These are phyloP conservation scores for Cercophora scortea DNA, from an alignment of 495 filamentous ascomycete genomes.

Conservation along the genomic window DNA sequence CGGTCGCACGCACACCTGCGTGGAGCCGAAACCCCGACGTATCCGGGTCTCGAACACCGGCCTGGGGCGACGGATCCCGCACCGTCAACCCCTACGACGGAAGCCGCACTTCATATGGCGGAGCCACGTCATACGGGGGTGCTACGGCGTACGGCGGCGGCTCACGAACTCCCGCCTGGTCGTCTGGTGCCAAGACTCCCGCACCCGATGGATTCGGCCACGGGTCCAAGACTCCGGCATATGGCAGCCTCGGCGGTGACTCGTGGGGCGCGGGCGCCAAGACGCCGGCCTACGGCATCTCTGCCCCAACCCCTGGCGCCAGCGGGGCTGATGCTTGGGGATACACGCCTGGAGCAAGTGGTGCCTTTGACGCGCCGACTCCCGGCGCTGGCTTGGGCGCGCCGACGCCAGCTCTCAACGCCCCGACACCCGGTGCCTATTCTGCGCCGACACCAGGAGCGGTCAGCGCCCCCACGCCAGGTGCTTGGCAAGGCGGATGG, in stretches of 20 bases:
- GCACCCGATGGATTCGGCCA: constrained; percentile 57
- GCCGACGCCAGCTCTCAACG: constrained; percentile 65
- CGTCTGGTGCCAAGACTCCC: constrained; percentile 48
- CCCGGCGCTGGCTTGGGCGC: constrained; percentile 62
- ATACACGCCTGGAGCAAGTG: constrained; percentile 47
- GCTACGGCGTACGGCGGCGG: constrained; percentile 52
- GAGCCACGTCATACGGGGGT: constrained; percentile 49
- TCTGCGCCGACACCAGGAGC: constrained; percentile 63
- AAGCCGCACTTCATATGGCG: constrained; percentile 62
- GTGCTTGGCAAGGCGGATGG: constrained; percentile 40
- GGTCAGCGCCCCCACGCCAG: constrained; percentile 48
- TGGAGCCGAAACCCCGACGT: constrained; percentile 47
- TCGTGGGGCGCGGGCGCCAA: constrained; percentile 67
- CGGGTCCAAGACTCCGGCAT: constrained; percentile 66
- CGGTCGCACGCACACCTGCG: constrained; percentile 54
- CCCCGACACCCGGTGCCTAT: constrained; percentile 72
- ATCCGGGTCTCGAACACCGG: constrained; percentile 60
- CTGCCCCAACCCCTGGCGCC: constrained; percentile 49
- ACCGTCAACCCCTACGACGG: constrained; percentile 80
- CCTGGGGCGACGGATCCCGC: constrained; percentile 68
- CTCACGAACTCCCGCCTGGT: constrained; percentile 43
- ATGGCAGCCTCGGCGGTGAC: constrained; percentile 55
- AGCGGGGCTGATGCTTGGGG: constrained; percentile 40
- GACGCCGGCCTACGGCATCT: constrained; percentile 62
- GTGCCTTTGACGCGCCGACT: constrained; percentile 67